These are phyloP conservation scores for Trichoderma cornu-damae DNA, from an alignment of 2,329 filamentous ascomycete genomes.

Conservation along the genomic window DNA sequence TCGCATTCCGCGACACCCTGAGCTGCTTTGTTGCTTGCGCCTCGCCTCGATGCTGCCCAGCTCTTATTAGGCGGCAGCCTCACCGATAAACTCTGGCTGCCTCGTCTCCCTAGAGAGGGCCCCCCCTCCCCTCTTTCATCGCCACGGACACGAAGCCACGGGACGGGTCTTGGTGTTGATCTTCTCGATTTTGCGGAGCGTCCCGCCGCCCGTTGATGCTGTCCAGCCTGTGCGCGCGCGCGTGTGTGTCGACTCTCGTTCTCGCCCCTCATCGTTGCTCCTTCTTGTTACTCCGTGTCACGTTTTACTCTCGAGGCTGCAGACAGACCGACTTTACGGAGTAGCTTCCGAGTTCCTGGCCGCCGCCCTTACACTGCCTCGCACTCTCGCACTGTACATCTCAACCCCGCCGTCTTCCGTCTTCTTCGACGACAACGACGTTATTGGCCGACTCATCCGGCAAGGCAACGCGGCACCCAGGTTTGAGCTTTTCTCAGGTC, in stretches of 20 bases:
- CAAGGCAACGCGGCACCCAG: background rate
- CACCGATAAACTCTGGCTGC: background rate
- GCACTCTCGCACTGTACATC: background rate
- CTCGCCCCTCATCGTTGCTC: background rate
- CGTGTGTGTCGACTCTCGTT: background rate
- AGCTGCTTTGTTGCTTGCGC: background rate
- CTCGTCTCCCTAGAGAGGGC: background rate
- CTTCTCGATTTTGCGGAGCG: background rate
- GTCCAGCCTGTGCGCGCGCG: background rate
- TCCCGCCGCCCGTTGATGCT: background rate
- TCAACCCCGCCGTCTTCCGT: conserved; percentile 1
- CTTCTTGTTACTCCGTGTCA: conserved; percentile 2
- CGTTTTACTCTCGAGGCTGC: background rate
- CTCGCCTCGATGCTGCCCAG: background rate
- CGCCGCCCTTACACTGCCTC: background rate
- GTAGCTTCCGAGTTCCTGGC: background rate
- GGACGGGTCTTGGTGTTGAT: background rate
- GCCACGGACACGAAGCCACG: background rate
- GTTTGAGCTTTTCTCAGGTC: background rate
- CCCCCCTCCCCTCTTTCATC: too few relatives aligned
- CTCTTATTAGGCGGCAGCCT: background rate
- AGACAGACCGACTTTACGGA: conserved; percentile 8
- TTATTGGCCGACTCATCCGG: background rate
- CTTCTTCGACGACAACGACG: background rate
- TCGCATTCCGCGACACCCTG: too few relatives aligned